These are phyloP conservation scores for Ophiostoma quercus DNA, from an alignment of 2,329 filamentous ascomycete species.

Conservation along the genomic window DNA sequence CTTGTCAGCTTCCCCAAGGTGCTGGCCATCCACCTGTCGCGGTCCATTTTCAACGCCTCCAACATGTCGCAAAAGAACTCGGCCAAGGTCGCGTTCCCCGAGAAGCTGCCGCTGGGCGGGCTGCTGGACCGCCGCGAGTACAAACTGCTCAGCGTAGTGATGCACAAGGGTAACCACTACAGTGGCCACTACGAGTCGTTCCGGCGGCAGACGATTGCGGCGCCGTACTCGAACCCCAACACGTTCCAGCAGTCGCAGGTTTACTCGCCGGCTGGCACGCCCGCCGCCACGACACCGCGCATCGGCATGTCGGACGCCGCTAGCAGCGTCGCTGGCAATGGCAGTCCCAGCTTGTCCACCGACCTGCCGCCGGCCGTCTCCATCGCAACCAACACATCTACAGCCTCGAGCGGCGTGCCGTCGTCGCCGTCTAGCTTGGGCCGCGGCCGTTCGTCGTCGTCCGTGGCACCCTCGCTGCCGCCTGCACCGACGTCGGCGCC, in stretches of 20 bases:
- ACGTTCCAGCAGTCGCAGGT: constrained; percentile 70
- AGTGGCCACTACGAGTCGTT: constrained; percentile 98
- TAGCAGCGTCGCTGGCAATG: not conserved
- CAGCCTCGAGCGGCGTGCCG: not conserved
- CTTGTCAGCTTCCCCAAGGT: constrained; percentile 86
- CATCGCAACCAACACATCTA: not conserved
- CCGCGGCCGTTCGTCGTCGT: constrained; percentile 17
- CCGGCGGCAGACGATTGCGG: constrained; percentile 71
- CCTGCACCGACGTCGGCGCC: constrained; percentile 31
- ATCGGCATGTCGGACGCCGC: constrained; percentile 25
- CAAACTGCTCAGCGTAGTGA: constrained; percentile 79
- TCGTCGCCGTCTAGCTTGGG: constrained; percentile 23
- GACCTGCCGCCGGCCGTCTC: constrained; percentile 39
- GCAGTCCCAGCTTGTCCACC: constrained; percentile 42
- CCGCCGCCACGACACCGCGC: constrained; percentile 46
- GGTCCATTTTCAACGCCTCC: constrained; percentile 80
- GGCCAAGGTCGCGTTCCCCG: constrained; percentile 88
- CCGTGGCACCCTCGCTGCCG: constrained; percentile 1
- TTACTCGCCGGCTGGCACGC: constrained; percentile 60
- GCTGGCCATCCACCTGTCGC: constrained; percentile 83
- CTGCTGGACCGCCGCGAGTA: constrained; percentile 74
- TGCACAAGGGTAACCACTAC: constrained; percentile 91
- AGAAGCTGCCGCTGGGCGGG: constrained; percentile 75
- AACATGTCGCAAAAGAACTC: constrained; percentile 83
- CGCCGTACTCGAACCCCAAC: constrained; percentile 77